These are phyloP conservation scores for Cladosporium cucumerinum DNA, from an alignment of 2,329 filamentous ascomycete genomes.

Conservation along the genomic window DNA sequence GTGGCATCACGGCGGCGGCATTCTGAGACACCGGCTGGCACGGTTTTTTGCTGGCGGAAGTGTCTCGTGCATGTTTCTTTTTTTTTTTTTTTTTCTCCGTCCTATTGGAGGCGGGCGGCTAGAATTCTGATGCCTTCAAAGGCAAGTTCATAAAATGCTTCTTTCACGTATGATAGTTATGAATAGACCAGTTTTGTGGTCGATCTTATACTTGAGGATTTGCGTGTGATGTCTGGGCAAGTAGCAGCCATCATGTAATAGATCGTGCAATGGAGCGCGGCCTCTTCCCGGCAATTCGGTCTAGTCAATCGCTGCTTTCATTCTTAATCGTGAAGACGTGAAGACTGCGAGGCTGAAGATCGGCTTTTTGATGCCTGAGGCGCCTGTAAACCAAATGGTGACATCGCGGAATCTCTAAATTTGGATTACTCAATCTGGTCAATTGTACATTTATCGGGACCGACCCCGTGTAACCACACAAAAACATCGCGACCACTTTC, in stretches of 20 bases:
- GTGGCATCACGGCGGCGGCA: neutral
- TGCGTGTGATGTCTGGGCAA: neutral
- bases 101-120: neutral
- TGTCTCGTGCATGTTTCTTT: neutral
- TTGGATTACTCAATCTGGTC: neutral
- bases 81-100: neutral
- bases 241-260: neutral
- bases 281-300: neutral
- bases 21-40: constrained; percentile 2
- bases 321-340: neutral
- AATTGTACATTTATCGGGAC: neutral
- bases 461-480: constrained; percentile 3
- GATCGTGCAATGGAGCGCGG: neutral
- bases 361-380: neutral
- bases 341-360: neutral
- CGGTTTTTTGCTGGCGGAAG: constrained; percentile 3
- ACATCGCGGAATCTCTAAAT: constrained; percentile 1
- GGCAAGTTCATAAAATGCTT: neutral
- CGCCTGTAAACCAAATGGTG: neutral
- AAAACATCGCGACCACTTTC: neutral
- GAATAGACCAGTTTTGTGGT: neutral
- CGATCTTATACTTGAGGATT: neutral
- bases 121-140: constrained; percentile 1
- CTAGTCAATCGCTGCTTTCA: neutral
- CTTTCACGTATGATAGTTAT: neutral